Conservation (phyloP, 73 alveolate genomes). For the Stentor roeselii region DNA sequence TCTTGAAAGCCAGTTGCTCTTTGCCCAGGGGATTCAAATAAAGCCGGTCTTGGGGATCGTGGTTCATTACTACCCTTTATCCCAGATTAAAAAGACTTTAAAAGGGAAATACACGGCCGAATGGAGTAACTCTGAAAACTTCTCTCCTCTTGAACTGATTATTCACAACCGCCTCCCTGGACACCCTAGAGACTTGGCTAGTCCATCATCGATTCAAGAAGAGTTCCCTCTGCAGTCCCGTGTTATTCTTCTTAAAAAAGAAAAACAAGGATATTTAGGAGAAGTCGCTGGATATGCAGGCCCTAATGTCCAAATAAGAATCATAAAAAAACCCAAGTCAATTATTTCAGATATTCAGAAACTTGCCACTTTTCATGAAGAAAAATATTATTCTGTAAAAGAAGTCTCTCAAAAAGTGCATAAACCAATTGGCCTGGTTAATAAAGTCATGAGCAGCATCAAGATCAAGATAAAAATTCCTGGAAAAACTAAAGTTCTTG, state of each 20-base stretch:
- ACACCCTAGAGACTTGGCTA: conserved; percentile 23
- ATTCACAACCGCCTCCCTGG: not conserved
- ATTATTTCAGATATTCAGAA: not conserved
- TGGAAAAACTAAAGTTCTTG: conserved; percentile 5
- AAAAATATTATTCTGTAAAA: conserved; percentile 19
- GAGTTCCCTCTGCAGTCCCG: conserved; percentile 19
- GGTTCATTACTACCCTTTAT: not conserved
- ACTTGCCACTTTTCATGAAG: not conserved
- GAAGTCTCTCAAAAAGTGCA: not conserved
- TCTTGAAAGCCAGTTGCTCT: not conserved
- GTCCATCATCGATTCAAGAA: not conserved
- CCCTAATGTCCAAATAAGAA: not conserved
- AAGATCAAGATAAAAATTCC: conserved; percentile 16
- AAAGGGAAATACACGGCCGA: conserved; percentile 5
- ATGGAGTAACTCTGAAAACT: not conserved
- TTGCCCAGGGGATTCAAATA: not conserved
- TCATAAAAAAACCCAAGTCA: not conserved
- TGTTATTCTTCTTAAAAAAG: conserved; percentile 18
- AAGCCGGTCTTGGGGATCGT: not conserved
- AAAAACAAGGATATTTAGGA: conserved; percentile 12
- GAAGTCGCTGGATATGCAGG: conserved; percentile 21
- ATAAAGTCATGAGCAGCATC: not conserved
- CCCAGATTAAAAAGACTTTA: not conserved
- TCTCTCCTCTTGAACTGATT: conserved; percentile 1
- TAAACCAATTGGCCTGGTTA: conserved; percentile 7